Evolutionary conservation across 148 eudicot species (phyloP), one percentile per base, ranked within the genome.

Genomic region (Chenopodium quinoa): DNA sequence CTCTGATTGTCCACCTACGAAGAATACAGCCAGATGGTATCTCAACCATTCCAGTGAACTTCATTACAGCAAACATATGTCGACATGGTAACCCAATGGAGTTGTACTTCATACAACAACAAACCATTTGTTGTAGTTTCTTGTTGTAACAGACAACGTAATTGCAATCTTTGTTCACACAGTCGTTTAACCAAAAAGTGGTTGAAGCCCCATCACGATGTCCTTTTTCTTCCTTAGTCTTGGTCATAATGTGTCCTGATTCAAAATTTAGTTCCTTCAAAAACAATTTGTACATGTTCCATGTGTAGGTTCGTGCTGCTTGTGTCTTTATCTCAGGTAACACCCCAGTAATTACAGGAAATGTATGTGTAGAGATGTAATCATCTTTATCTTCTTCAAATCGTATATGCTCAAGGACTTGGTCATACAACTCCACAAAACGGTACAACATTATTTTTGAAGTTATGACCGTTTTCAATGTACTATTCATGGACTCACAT

Each of bases 401-500:
- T 1, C 48, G 9, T 4, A 70, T 31, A 12, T 70, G n/a, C 4
- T 70, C 47, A 14, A 70, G 7, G 0, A 37, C 73, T 32, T 70
- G 40, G 5, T 70, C 73, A 32, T 70, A 70, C 20, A 31, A 32
- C 16, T 70, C 22, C 5, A 70, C n/a, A 37, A 70, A 70, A 14
- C n/a, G 34, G 22, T 70, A 70, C 17, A 70, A 4, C 48, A 73
- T 47, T 1, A n/a, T 20, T 48, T 73, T 73, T 31, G 2, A 48
- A 3, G 25, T 13, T 1, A 73, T 3, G 0, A 73, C 37, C 3
- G 7, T 73, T 19, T 47, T 73, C 34, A 73, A 11, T 7, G 76
- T 73, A 16, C 13, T 73, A 34, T 47, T 46, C 75, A 71, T 71
- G 7, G 75, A 44, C 23, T 71, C 75, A 71, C 75, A 71, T 40